Evolutionary conservation across 2,329 filamentous ascomycete species (phyloP), one percentile per base, ranked within the genome.

Genomic region (Curvularia lunata): DNA sequence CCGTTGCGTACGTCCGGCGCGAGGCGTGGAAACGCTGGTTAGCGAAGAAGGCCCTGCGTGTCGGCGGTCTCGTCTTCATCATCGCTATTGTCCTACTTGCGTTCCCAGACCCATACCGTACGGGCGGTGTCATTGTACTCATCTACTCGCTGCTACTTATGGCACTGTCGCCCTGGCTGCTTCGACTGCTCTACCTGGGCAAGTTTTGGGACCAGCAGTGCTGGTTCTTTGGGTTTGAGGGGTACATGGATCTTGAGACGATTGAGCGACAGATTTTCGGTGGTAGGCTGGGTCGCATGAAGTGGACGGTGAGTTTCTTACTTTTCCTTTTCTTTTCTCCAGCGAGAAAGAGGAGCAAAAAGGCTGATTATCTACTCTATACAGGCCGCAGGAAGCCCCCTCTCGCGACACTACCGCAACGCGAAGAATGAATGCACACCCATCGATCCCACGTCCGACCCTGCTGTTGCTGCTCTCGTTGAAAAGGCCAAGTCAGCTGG

Each of bases 221-320:
- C 16, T 79, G 77, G 73, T 67, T 81, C 47, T 79, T 81, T 56
- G 79, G 78, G 2, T 75, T 81, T 21, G 77, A 80, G 52, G 78
- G 79, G 0, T 75, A 79, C 56, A 70, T 80, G 60, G 62, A 72
- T n/a, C 62, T 80, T 12, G 68, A 66, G 4, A 69, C 70, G 5
- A 77, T 80, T 32, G 79, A 81, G 58, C 58, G 53, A 9, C 65
- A 72, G 25, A 73, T 80, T 28, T 80, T 80, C 48, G 78, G 78
- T 19, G 67, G 66, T 2, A 64, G 75, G 16, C 52, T 75, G 5
- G 70, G 68, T 6, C 66, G 77, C 7, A 65, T 80, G 45, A 68
- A 67, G 32, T 80, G 78, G 78, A 70, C 71, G 6, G 58, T 73
- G 2, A 70, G 65, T 51, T 4, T n/a, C 4, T 18, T n/a, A n/a